These are phyloP conservation scores for Moniliophthora roreri DNA, from an alignment of 1,284 basidiomycete species.

Conservation along the genomic window DNA sequence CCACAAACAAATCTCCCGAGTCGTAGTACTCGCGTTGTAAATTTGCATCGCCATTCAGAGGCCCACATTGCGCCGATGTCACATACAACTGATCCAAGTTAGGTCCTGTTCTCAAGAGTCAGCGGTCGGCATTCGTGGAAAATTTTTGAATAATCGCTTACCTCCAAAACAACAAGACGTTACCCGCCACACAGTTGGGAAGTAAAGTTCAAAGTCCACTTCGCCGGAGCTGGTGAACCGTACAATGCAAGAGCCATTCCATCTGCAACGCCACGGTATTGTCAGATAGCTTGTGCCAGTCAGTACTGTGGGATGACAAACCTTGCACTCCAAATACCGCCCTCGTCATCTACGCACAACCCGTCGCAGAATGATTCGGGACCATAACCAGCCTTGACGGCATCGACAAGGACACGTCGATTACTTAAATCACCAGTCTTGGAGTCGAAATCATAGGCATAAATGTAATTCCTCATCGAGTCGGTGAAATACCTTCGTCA, in stretches of 20 bases:
- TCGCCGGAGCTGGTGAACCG: conserved; percentile 51
- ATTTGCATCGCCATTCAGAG: conserved; percentile 47
- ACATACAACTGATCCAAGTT: conserved; percentile 63
- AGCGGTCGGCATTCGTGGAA: conserved; percentile 1
- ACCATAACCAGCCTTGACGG: conserved; percentile 49
- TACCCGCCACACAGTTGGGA: conserved; percentile 59
- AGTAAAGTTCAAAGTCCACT: conserved; percentile 53
- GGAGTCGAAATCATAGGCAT: conserved; percentile 60
- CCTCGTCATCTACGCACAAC: conserved; percentile 61
- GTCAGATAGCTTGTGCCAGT: conserved; percentile 6
- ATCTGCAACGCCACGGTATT: conserved; percentile 36
- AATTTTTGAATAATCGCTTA: conserved; percentile 24
- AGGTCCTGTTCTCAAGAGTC: conserved; percentile 39
- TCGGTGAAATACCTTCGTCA: conserved; percentile 64
- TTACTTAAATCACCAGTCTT: conserved; percentile 50
- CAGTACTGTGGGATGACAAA: conserved; percentile 25
- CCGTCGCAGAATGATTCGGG: conserved; percentile 57
- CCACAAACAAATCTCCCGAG: conserved; percentile 64
- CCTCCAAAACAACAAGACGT: conserved; percentile 73
- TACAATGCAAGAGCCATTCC: conserved; percentile 61
- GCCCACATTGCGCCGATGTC: conserved; percentile 65
- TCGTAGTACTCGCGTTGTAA: conserved; percentile 55
- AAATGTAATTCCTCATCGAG: conserved; percentile 60
- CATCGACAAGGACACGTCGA: conserved; percentile 56
- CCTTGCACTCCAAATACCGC: conserved; percentile 70